Percentiles rank a stretch among this genome's conserved stretches.
phyloP scores from a whole-genome alignment of 257 asterid genomes.

The Solanum pimpinellifolium region DNA sequence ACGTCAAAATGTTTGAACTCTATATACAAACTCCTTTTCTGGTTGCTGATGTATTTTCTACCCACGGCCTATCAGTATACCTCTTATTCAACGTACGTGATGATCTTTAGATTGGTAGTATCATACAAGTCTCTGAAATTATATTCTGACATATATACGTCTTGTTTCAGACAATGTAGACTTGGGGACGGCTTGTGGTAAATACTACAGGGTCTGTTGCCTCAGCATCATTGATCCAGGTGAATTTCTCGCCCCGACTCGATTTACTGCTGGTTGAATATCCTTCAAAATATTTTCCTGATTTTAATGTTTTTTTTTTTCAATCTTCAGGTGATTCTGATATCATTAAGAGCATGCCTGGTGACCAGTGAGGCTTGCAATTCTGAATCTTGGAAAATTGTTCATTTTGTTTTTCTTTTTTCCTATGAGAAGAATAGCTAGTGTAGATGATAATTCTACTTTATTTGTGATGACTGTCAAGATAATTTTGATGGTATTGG shows the following conservation, averaged over 20 bases:
- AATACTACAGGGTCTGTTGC: constrained; percentile 62
- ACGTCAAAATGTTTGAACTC: background rate
- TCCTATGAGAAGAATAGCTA: background rate
- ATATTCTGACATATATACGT: background rate
- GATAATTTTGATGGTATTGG: background rate
- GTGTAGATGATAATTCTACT: background rate
- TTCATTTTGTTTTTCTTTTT: background rate
- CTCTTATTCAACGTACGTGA: background rate
- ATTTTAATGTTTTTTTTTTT: background rate
- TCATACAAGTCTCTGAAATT: background rate
- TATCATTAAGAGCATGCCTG: constrained; percentile 48
- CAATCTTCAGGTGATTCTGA: constrained; percentile 55
- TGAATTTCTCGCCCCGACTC: background rate
- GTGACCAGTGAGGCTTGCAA: constrained; percentile 30
- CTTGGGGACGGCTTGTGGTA: constrained; percentile 72
- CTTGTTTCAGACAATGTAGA: constrained; percentile 51
- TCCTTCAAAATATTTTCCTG: too few species aligned
- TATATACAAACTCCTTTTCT: background rate
- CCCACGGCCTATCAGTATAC: background rate
- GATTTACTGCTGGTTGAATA: background rate
- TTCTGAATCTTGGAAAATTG: background rate
- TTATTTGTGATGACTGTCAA: background rate
- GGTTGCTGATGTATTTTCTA: background rate
- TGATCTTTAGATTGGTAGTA: background rate
- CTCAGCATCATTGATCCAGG: constrained; percentile 73